These are phyloP conservation scores for Diaporthe longicolla DNA, from an alignment of 2,329 filamentous ascomycete genomes.

Conservation along the genomic window DNA sequence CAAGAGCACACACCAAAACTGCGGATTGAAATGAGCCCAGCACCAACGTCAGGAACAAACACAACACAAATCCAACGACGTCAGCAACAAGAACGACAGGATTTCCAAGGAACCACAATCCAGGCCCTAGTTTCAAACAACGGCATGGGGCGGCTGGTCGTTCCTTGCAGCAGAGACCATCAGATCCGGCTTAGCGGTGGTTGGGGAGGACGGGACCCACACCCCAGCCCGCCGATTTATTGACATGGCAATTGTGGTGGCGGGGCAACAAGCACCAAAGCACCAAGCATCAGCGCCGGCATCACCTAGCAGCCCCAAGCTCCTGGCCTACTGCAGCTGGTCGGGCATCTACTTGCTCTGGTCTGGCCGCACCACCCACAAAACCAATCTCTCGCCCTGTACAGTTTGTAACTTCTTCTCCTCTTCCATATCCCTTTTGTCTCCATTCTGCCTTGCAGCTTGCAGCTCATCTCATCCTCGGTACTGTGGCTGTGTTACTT, in stretches of 20 bases:
- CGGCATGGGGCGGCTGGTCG: slow-evolving; percentile 6
- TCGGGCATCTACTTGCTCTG: neutral
- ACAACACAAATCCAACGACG: neutral
- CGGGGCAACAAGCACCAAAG: slow-evolving; percentile 22
- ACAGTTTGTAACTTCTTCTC: neutral
- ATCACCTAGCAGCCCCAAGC: slow-evolving; percentile 2
- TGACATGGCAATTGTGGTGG: slow-evolving; percentile 33
- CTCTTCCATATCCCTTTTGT: neutral
- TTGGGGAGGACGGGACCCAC: slow-evolving; percentile 27
- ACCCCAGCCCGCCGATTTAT: slow-evolving; percentile 39
- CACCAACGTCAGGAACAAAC: neutral
- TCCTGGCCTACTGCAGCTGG: slow-evolving; percentile 1
- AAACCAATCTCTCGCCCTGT: slow-evolving; percentile 19
- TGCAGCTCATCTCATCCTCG: neutral
- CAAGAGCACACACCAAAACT: neutral
- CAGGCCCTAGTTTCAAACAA: slow-evolving; percentile 12
- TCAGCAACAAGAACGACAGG: neutral
- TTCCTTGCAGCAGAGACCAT: slow-evolving; percentile 19
- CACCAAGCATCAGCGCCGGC: slow-evolving; percentile 4
- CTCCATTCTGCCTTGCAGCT: neutral
- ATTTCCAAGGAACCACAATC: neutral
- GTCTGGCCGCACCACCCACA: neutral
- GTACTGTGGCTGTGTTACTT: slow-evolving; percentile 9
- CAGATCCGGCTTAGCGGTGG: slow-evolving; percentile 36
- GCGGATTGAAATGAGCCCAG: neutral